Conservation (phyloP, 2,329 filamentous ascomycete species). For the Cladobotryum mycophilum region DNA sequence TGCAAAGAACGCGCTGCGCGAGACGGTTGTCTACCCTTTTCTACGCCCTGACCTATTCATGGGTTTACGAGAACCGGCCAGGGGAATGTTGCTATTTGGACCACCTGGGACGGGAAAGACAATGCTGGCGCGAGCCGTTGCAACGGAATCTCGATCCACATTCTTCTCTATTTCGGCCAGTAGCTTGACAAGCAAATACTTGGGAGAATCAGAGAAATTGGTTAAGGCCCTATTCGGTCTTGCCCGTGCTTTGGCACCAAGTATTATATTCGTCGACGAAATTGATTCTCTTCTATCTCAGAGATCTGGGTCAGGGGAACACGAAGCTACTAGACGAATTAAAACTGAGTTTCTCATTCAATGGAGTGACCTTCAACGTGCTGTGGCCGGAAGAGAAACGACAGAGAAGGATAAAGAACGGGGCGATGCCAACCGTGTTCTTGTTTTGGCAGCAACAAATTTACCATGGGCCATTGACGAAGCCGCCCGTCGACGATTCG, state of each 20-base stretch:
- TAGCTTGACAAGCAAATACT: conserved; percentile 89
- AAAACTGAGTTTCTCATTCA: conserved; percentile 98
- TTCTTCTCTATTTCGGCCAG: conserved; percentile 97
- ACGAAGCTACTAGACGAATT: conserved; percentile 87
- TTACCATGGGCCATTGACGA: conserved; percentile 97
- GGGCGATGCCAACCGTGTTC: conserved; percentile 79
- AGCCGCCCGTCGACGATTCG: conserved; percentile 83
- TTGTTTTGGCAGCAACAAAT: conserved; percentile 93
- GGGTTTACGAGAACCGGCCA: conserved; percentile 85
- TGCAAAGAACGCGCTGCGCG: conserved; percentile 86
- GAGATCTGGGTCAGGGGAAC: conserved; percentile 74
- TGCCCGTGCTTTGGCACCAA: conserved; percentile 83
- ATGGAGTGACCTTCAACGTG: conserved; percentile 90
- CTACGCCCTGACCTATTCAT: conserved; percentile 92
- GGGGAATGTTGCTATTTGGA: conserved; percentile 93
- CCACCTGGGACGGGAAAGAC: conserved; percentile 98
- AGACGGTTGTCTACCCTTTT: conserved; percentile 96
- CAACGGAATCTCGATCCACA: conserved; percentile 87
- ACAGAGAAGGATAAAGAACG: conserved; percentile 59
- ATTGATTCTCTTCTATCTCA: conserved; percentile 91
- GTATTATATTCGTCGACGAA: conserved; percentile 97
- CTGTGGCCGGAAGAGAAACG: conserved; percentile 77
- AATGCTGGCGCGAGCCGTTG: conserved; percentile 87
- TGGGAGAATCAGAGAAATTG: conserved; percentile 94
- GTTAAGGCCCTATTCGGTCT: conserved; percentile 85